A percentile compares a stretch with the other conserved stretches of the same genome.
phyloP scores from a whole-genome alignment of 345 rosid species.

The Eucalyptus tenuipes region DNA sequence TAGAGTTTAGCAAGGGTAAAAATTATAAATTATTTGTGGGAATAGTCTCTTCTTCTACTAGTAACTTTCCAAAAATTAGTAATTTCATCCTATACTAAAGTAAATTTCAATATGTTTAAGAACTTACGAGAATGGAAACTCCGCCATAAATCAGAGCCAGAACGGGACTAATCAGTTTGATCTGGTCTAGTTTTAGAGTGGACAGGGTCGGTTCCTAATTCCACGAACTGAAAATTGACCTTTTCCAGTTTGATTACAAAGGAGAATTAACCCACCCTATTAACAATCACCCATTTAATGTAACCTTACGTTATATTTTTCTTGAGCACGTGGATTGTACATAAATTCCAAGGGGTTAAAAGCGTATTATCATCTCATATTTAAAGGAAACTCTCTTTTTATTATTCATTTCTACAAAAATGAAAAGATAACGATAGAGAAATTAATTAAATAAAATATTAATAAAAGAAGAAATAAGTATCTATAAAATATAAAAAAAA shows the following conservation, averaged over 20 bases:
- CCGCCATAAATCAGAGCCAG: accelerated
- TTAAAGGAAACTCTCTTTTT: not conserved
- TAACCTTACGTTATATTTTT: no score
- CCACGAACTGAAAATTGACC: not conserved
- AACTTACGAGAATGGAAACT: not conserved
- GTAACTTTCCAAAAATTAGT: not conserved
- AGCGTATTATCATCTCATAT: not conserved
- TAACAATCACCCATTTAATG: not conserved
- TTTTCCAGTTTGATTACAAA: not conserved
- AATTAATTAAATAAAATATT: not conserved
- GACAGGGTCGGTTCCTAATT: not conserved
- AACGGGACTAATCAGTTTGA: no score
- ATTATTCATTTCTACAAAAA: not conserved
- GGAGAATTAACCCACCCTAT: not conserved
- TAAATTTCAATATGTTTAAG: not conserved
- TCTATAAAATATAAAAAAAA: not conserved
- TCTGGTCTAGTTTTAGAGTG: not conserved
- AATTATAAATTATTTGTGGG: not conserved
- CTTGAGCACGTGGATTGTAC: not conserved
- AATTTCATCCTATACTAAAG: not conserved
- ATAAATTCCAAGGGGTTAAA: not conserved
- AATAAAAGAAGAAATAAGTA: not conserved
- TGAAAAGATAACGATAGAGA: not conserved
- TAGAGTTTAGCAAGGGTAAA: not conserved
- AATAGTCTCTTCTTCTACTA: not conserved